phyloP scores from a whole-genome alignment of 331 rosid species.

The Telfairia occidentalis region DNA sequence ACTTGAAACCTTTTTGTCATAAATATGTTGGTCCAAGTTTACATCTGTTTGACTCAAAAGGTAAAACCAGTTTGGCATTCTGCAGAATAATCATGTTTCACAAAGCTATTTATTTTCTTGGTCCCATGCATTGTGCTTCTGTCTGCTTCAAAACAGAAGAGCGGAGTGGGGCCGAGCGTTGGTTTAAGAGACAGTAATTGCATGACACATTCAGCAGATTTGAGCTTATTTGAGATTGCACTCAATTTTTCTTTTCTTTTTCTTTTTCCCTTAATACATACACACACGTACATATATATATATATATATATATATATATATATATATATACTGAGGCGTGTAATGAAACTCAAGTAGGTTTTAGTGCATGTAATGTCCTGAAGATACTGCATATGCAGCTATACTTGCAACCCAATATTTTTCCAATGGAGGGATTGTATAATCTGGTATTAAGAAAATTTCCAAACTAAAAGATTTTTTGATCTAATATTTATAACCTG shows the following conservation, averaged over 20 bases:
- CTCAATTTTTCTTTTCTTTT: background rate
- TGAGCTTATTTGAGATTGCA: slow-evolving; percentile 1
- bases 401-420: background rate
- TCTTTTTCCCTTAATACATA: background rate
- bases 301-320: background rate
- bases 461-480: background rate
- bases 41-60: background rate
- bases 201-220: background rate
- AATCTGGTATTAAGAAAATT: background rate
- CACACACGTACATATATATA: no score
- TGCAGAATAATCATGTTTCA: slow-evolving; percentile 8
- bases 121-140: slow-evolving; percentile 6
- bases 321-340: background rate
- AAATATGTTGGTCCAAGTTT: background rate
- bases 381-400: background rate
- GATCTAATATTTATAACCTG: background rate
- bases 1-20: background rate
- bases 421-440: background rate
- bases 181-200: background rate
- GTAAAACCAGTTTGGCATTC: background rate
- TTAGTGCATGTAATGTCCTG: background rate
- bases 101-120: slow-evolving; percentile 5
- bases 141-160: slow-evolving; percentile 11
- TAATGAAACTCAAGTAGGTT: background rate
- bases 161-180: slow-evolving; percentile 6